A percentile compares a stretch with the other conserved stretches of the same genome.
These are phyloP conservation scores for Cicer arietinum DNA, from an alignment of 306 rosid species.

Conservation along the genomic window DNA sequence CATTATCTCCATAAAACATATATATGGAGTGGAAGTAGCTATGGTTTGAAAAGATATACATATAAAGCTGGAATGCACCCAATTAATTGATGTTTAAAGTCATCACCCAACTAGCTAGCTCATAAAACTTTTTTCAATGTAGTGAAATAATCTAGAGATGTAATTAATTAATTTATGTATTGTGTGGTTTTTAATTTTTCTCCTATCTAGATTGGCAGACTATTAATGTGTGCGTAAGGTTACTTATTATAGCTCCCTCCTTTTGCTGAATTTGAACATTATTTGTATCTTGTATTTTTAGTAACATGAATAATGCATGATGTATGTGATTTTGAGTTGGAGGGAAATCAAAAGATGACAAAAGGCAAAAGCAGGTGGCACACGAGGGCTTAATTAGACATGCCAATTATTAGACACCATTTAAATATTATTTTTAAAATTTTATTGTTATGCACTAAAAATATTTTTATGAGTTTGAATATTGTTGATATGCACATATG, in stretches of 20 bases:
- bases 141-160: slow-evolving; percentile 12
- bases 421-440: too few relatives aligned
- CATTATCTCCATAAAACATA: slow-evolving; percentile 31
- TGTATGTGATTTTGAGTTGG: slow-evolving; percentile 14
- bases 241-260: slow-evolving; percentile 38
- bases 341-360: neutral
- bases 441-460: too few relatives aligned
- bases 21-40: neutral
- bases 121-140: slow-evolving; percentile 5
- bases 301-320: slow-evolving; percentile 26
- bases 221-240: slow-evolving; percentile 30
- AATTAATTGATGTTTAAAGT: slow-evolving; percentile 32
- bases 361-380: neutral
- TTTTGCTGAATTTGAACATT: slow-evolving; percentile 33
- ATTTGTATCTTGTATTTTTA: slow-evolving; percentile 33
- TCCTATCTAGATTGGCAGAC: slow-evolving; percentile 21
- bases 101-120: slow-evolving; percentile 35
- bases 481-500: neutral
- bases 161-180: neutral
- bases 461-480: too few relatives aligned
- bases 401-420: too few relatives aligned
- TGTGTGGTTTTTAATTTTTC: slow-evolving; percentile 27
- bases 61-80: slow-evolving; percentile 29
- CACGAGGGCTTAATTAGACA: neutral
- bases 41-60: slow-evolving; percentile 33